Evolutionary conservation across 257 asterid species (phyloP).

Genomic region (Cordia subcordata): DNA sequence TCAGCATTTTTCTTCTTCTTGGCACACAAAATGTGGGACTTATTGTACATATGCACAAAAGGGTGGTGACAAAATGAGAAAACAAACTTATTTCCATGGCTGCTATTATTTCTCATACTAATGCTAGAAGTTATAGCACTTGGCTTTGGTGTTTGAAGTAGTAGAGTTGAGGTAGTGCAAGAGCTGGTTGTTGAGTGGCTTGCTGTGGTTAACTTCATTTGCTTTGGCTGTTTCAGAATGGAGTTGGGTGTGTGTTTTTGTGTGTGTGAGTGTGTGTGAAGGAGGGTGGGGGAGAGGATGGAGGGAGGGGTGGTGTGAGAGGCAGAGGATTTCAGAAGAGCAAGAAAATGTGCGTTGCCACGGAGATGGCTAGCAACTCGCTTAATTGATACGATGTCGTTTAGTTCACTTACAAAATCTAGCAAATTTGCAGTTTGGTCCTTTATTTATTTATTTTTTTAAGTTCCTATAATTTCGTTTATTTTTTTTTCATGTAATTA

Average conservation of each 20-base stretch:
- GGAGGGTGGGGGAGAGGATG: neutral
- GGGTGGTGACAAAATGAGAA: slow-evolving; percentile 6
- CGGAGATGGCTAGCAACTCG: too few species aligned
- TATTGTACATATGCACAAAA: slow-evolving; percentile 11
- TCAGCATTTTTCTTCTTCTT: slow-evolving; percentile 41
- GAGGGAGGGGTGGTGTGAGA: too few species aligned
- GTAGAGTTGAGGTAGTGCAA: neutral
- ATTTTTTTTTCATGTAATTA: too few species aligned
- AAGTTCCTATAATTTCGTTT: too few species aligned
- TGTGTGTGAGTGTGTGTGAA: neutral
- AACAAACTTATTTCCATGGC: neutral
- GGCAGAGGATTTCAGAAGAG: too few species aligned
- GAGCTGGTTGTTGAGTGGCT: neutral
- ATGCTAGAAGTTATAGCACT: neutral
- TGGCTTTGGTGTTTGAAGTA: slow-evolving; percentile 3
- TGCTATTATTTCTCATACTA: neutral
- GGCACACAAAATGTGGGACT: slow-evolving; percentile 26
- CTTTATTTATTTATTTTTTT: too few species aligned
- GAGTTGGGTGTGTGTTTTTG: neutral
- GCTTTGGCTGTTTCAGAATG: neutral
- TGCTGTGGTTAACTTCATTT: neutral
- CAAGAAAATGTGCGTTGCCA: too few species aligned
- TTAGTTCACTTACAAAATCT: too few species aligned
- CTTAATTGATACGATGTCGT: too few species aligned
- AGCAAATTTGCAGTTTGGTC: too few species aligned